Evolutionary conservation across 2,329 filamentous ascomycete genomes (phyloP).

Genomic region (Zymoseptoria crescenta): DNA sequence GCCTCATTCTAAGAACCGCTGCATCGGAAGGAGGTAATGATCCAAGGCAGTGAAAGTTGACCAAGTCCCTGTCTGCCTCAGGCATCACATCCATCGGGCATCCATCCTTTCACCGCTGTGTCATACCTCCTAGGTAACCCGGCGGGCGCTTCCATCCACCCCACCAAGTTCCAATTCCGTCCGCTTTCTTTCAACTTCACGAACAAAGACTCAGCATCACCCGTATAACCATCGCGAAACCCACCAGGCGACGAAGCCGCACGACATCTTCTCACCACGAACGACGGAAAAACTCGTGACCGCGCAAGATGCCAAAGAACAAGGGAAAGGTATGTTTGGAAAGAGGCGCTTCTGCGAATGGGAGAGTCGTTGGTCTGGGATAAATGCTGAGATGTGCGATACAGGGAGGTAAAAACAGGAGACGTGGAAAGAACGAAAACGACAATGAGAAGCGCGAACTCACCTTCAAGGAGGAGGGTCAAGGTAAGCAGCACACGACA

Average conservation of each 20-base stretch:
- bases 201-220: conserved; percentile 4
- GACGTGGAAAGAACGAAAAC: conserved; percentile 78
- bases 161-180: not conserved
- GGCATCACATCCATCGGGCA: too few species aligned
- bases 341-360: not conserved
- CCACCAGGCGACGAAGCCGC: conserved; percentile 22
- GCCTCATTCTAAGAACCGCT: too few species aligned
- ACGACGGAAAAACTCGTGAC: not conserved
- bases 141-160: not conserved
- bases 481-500: conserved; percentile 47
- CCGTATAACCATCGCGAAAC: not conserved
- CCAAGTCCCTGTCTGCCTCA: too few species aligned
- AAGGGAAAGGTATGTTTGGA: conserved; percentile 80
- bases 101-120: not conserved
- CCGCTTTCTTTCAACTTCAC: conserved; percentile 1
- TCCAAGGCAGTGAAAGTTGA: too few species aligned
- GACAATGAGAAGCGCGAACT: conserved; percentile 99
- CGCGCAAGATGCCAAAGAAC: conserved; percentile 83
- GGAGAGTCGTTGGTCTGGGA: not conserved
- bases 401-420: conserved; percentile 90
- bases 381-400: not conserved
- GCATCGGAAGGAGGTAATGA: too few species aligned
- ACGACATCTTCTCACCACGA: conserved; percentile 9
- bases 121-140: too few species aligned
- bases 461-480: conserved; percentile 97